A percentile compares a stretch with the other conserved stretches of the same genome.
Conservation (phyloP, 1,284 basidiomycete species). For the Peniophora sp. region DNA sequence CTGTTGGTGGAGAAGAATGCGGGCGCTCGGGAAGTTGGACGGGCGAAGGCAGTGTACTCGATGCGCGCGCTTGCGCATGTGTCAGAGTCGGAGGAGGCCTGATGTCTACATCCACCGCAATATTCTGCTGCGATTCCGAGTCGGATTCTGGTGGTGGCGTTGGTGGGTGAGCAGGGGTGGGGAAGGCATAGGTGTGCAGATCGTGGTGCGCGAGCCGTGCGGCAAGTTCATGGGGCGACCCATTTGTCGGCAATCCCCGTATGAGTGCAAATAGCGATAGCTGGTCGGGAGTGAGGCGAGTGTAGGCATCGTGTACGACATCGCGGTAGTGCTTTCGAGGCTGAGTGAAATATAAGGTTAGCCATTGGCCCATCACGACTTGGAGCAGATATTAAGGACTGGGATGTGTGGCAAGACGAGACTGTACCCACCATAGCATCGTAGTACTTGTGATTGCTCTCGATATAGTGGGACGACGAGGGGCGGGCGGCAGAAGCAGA, state of each 20-base stretch:
- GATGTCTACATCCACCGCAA: not conserved
- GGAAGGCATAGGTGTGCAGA: slow-evolving; percentile 60
- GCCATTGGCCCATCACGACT: too few species aligned
- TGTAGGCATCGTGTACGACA: slow-evolving; percentile 58
- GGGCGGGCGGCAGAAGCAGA: too few species aligned
- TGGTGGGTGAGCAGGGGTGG: slow-evolving; percentile 15
- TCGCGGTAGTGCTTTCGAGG: slow-evolving; percentile 12
- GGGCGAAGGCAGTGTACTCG: too few species aligned
- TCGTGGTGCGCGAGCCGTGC: slow-evolving; percentile 65
- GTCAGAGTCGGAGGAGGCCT: not conserved
- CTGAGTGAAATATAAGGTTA: too few species aligned
- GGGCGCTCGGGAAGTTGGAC: too few species aligned
- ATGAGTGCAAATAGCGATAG: slow-evolving; percentile 67
- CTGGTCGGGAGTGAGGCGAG: slow-evolving; percentile 54
- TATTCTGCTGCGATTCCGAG: not conserved
- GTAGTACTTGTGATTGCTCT: too few species aligned
- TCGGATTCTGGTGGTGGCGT: not conserved
- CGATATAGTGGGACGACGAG: too few species aligned
- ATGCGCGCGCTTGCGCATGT: not conserved
- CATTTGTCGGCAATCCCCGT: slow-evolving; percentile 54
- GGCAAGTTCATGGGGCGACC: slow-evolving; percentile 53
- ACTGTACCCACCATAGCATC: too few species aligned
- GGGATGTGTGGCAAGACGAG: too few species aligned
- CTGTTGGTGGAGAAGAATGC: not conserved
- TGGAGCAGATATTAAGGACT: too few species aligned